Conservation (phyloP, 2,329 filamentous ascomycete species). For the Xylaria sp. region DNA sequence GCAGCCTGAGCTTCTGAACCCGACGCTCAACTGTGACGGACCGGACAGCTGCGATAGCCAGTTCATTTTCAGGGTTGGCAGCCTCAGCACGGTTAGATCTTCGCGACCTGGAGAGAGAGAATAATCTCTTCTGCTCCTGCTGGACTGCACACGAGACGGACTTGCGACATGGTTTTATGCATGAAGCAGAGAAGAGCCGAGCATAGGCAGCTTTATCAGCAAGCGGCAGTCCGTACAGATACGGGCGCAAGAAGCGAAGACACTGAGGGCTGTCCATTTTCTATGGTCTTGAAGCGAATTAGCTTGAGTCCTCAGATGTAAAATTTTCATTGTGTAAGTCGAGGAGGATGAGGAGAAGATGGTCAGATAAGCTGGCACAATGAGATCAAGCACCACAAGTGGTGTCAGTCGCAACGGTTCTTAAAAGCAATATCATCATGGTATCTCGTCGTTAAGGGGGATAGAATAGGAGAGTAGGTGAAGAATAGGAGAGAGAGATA, state of each 20-base stretch:
- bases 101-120: slow-evolving; percentile 13
- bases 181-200: slow-evolving; percentile 46
- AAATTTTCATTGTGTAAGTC: slow-evolving; percentile 1
- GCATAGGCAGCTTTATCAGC: slow-evolving; percentile 39
- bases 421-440: slow-evolving; percentile 50
- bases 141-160: slow-evolving; percentile 13
- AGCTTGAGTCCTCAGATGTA: slow-evolving; percentile 14
- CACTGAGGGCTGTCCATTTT: slow-evolving; percentile 41
- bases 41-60: slow-evolving; percentile 10
- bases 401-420: slow-evolving; percentile 57
- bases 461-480: background rate
- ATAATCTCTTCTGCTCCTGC: slow-evolving; percentile 16
- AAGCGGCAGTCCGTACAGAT: slow-evolving; percentile 40
- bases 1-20: slow-evolving; percentile 47
- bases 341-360: background rate
- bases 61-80: slow-evolving; percentile 4
- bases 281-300: slow-evolving; percentile 21
- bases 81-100: background rate
- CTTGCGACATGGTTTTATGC: slow-evolving; percentile 16
- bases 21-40: slow-evolving; percentile 30
- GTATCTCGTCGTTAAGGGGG: slow-evolving; percentile 35
- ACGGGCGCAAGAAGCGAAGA: slow-evolving; percentile 52
- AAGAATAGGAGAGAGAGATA: background rate
- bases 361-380: slow-evolving; percentile 46
- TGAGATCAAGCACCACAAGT: slow-evolving; percentile 47